These are phyloP conservation scores for Zygosaccharomyces sapae DNA, from an alignment of 1,139 yeast species.

Conservation along the genomic window DNA sequence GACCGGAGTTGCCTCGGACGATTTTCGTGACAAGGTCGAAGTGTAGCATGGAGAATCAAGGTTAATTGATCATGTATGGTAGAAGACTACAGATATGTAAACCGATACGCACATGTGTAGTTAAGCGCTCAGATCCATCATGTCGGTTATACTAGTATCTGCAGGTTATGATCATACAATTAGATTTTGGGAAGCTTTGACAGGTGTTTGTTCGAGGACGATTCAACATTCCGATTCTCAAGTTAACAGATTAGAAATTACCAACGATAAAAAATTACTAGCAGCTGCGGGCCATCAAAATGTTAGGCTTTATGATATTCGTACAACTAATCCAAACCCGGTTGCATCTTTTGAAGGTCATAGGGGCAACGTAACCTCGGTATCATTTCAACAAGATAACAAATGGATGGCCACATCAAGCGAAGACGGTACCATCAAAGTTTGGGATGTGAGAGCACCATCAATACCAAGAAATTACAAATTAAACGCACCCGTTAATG, in stretches of 20 bases:
- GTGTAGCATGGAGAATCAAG: no score
- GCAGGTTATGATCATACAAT: constrained; percentile 98
- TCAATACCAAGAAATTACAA: constrained; percentile 86
- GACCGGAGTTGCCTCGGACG: no score
- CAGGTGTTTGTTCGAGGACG: constrained; percentile 94
- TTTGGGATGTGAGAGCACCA: constrained; percentile 95
- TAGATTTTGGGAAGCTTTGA: constrained; percentile 96
- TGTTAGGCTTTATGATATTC: constrained; percentile 80
- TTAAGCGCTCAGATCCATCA: no score
- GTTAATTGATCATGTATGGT: no score
- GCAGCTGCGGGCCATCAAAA: constrained; percentile 94
- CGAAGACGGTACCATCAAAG: constrained; percentile 96
- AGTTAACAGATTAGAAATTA: constrained; percentile 86
- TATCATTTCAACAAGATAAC: constrained; percentile 89
- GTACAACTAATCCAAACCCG: constrained; percentile 77
- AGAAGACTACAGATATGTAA: no score
- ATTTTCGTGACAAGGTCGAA: no score
- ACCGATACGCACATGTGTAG: no score
- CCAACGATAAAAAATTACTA: constrained; percentile 82
- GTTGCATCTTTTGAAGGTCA: constrained; percentile 94
- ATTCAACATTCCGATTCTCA: constrained; percentile 95
- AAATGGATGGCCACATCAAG: constrained; percentile 96
- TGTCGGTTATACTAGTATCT: constrained; percentile 96
- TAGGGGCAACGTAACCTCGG: constrained; percentile 82
- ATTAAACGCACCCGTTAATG: constrained; percentile 89